These are phyloP conservation scores for Ceratocystis smalleyi DNA, from an alignment of 2,329 filamentous ascomycete genomes.

Conservation along the genomic window DNA sequence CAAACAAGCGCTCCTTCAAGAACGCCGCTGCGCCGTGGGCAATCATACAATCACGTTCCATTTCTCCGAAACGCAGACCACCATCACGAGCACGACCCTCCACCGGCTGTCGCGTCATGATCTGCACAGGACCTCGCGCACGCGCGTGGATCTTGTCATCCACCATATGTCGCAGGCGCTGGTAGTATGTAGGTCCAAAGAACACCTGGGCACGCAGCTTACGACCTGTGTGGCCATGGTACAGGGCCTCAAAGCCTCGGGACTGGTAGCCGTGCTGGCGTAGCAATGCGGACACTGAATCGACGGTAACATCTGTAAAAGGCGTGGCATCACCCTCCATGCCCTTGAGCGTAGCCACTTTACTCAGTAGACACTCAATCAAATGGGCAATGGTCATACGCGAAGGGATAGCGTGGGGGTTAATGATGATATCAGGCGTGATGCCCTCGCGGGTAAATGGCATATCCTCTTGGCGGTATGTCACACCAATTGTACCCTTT, in stretches of 20 bases:
- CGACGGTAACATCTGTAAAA: conserved; percentile 94
- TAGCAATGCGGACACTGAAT: conserved; percentile 74
- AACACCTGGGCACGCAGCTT: conserved; percentile 93
- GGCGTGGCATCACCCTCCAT: conserved; percentile 95
- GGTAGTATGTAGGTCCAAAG: conserved; percentile 95
- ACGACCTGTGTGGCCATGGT: conserved; percentile 90
- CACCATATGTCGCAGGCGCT: conserved; percentile 97
- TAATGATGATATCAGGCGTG: conserved; percentile 92
- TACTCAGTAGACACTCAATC: conserved; percentile 95
- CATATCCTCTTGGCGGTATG: conserved; percentile 96
- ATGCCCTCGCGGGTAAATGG: conserved; percentile 88
- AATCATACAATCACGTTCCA: conserved; percentile 99
- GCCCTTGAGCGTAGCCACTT: conserved; percentile 83
- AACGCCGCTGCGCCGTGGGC: conserved; percentile 96
- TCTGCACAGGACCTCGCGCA: conserved; percentile 89
- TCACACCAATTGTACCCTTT: conserved; percentile 98
- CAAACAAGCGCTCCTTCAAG: conserved; percentile 91
- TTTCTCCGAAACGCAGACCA: conserved; percentile 98
- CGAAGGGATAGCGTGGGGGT: conserved; percentile 96
- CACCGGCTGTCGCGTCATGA: conserved; percentile 90
- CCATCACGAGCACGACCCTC: conserved; percentile 96
- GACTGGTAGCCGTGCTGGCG: conserved; percentile 88
- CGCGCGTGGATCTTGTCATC: conserved; percentile 99
- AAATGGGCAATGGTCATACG: conserved; percentile 99
- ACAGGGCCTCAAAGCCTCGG: conserved; percentile 95